Base-by-base conservation (phyloP, 2,329 filamentous ascomycete genomes). In the Verticillium tricorpus region DNA sequence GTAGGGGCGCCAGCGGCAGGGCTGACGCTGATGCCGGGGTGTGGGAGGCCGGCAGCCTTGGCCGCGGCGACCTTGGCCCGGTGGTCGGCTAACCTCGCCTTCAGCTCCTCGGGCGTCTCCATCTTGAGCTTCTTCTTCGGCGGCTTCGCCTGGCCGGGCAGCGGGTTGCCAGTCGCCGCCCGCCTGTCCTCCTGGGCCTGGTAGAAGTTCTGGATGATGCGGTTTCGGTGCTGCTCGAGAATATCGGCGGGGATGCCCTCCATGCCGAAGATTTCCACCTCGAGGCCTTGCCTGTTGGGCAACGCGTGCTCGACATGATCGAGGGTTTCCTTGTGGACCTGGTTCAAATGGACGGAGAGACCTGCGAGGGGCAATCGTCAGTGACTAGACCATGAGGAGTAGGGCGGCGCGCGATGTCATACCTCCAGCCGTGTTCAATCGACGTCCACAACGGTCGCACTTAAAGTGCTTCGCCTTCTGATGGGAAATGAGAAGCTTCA, bases 391-490 rank as follows among this genome's bases (percentile, higher is more conserved):
- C 22, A 25, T 22, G n/a, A 19, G 15, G 7, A 14, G 57, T 1
- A 12, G 45, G 34, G 28, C 12, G 35, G 52, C 55, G 58, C 9
- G 57, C 22, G 32, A 57, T 54, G 35, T 74, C 85, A 72, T 77
- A 96, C 93, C 95, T 84, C 95, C 95, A 52, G 93, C 93, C 1
- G 95, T 99, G 73, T 97, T 97, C 61, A 99, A 79, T 68, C 93
- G 85, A 67, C 95, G 87, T 60, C 89, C 89, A 75, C 95, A 99
- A 79, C 89, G 82, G 69, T 97, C 92, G 78, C 95, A 99, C 77
- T 97, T 97, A 83, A 97, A 98, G 77, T 99, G 95, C 78, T 98
- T 98, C n/a, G 94, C 93, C 75, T 97, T 98, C 73, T 98, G 95
- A 76, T 99, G 95, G 62, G 91, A 93, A 69, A 97, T 96, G 66